These are phyloP conservation scores for Amborella trichopoda DNA, from an alignment of 164 flowering plant genomes.

Conservation along the genomic window DNA sequence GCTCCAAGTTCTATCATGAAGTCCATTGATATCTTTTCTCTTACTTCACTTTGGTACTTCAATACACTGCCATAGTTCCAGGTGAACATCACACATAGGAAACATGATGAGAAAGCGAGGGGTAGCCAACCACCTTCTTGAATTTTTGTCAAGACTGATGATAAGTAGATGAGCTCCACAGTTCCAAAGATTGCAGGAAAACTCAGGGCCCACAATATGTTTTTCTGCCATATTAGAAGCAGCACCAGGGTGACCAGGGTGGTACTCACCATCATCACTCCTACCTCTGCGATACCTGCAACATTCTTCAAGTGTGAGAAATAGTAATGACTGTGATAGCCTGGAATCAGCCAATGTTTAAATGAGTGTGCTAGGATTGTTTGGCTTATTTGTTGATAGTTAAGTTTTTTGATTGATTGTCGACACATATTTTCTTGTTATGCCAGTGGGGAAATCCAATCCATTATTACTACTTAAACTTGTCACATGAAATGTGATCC, in stretches of 20 bases:
- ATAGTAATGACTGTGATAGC: too few relatives aligned
- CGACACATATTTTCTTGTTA: too few relatives aligned
- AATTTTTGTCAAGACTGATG: conserved; percentile 1
- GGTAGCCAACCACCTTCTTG: conserved; percentile 1
- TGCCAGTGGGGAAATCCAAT: too few relatives aligned
- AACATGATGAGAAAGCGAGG: background rate
- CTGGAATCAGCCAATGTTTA: too few relatives aligned
- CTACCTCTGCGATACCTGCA: conserved; percentile 67
- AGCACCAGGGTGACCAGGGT: conserved; percentile 56
- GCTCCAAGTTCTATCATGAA: background rate
- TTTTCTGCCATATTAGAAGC: conserved; percentile 87
- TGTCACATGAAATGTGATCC: too few relatives aligned
- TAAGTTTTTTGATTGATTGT: too few relatives aligned
- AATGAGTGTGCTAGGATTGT: too few relatives aligned
- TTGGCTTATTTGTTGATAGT: too few relatives aligned
- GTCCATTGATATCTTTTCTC: conserved; percentile 4
- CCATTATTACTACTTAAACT: too few relatives aligned
- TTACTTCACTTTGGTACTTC: conserved; percentile 3
- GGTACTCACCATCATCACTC: conserved; percentile 82
- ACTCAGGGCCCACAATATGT: conserved; percentile 40
- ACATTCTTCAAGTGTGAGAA: too few relatives aligned
- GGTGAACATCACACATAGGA: background rate
- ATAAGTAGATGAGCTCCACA: conserved; percentile 6
- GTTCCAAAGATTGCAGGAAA: conserved; percentile 49
- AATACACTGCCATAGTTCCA: conserved; percentile 5